Evolutionary conservation across 2,329 filamentous ascomycete species (phyloP), one percentile per base, ranked within the genome.

Genomic region (Kalaharituber pfeilii): DNA sequence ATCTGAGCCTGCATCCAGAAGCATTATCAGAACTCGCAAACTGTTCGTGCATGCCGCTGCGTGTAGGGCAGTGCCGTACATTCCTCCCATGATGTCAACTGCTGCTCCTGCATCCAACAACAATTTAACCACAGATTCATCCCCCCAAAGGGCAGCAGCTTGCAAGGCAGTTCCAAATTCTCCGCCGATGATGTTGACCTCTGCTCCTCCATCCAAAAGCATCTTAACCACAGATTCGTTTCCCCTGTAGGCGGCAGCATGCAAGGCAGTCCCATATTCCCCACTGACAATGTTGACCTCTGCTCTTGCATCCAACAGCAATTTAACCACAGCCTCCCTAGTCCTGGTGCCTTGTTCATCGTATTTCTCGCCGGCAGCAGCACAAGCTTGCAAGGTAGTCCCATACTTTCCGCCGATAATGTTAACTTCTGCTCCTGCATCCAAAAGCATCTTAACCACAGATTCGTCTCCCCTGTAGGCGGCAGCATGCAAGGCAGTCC

Each of bases 291-390:
- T 28, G 36, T 64, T 59, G 9, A 65, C 60, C 26, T 66, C 56
- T 15, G 62, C 63, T 18, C 62, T 62, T 5, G 51, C 52, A 7
- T 55, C 52, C n/a, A 67, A 53, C 3, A 70, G 61, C 1, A 66
- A 42, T 27, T 62, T 59, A n/a, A 33, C 29, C 29, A 33, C 8
- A 8, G 29, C 29, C n/a, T 8, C 8, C n/a, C n/a, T n/a, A n/a
- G n/a, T n/a, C n/a, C n/a, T n/a, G n/a, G n/a, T n/a, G n/a, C n/a
- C n/a, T n/a, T n/a, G n/a, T n/a, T n/a, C n/a, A n/a, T n/a, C n/a
- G n/a, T n/a, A n/a, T n/a, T n/a, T n/a, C 8, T 33, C n/a, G 8
- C 29, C 29, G n/a, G 8, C 8, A 33, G 8, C n/a, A 33, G 29
- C 29, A 8, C 8, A 8, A 8, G 29, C 29, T 8, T 8, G 29